A percentile compares a stretch with the other conserved stretches of the same genome.
phyloP scores from a whole-genome alignment of 805 yeast species.

The Candida nitratophila region DNA sequence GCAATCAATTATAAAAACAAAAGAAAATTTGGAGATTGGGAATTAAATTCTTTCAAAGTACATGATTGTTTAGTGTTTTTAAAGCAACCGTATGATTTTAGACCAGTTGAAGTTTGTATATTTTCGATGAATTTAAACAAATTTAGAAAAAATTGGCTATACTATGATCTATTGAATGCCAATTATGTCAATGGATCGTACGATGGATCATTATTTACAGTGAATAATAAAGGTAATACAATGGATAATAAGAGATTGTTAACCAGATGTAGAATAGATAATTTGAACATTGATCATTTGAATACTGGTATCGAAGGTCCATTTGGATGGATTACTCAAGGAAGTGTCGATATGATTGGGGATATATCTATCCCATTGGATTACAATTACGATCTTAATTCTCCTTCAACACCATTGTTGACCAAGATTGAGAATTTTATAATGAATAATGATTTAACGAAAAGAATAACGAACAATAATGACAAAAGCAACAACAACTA shows the following conservation, averaged over 20 bases:
- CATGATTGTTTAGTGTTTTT: constrained; percentile 81
- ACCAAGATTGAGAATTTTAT: constrained; percentile 9
- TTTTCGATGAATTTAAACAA: constrained; percentile 76
- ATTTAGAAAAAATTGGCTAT: constrained; percentile 88
- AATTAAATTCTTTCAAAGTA: constrained; percentile 73
- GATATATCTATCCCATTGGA: constrained; percentile 73
- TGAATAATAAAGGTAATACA: constrained; percentile 36
- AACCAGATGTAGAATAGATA: constrained; percentile 78
- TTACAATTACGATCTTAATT: constrained; percentile 35
- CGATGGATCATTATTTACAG: constrained; percentile 88
- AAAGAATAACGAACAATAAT: neutral
- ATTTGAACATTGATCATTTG: constrained; percentile 79
- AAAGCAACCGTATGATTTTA: constrained; percentile 71
- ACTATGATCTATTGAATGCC: constrained; percentile 81
- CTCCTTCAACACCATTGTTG: constrained; percentile 9
- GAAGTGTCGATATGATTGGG: constrained; percentile 89
- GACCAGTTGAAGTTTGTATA: constrained; percentile 83
- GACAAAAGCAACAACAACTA: no score
- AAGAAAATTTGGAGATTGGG: constrained; percentile 85
- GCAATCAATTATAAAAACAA: constrained; percentile 74
- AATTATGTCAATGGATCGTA: constrained; percentile 83
- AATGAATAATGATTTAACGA: neutral
- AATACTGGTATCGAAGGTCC: constrained; percentile 91
- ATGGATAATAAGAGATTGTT: constrained; percentile 33
- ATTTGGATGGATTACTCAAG: constrained; percentile 93